Conservation (phyloP, 306 rosid genomes). For the Castanea sativa region DNA sequence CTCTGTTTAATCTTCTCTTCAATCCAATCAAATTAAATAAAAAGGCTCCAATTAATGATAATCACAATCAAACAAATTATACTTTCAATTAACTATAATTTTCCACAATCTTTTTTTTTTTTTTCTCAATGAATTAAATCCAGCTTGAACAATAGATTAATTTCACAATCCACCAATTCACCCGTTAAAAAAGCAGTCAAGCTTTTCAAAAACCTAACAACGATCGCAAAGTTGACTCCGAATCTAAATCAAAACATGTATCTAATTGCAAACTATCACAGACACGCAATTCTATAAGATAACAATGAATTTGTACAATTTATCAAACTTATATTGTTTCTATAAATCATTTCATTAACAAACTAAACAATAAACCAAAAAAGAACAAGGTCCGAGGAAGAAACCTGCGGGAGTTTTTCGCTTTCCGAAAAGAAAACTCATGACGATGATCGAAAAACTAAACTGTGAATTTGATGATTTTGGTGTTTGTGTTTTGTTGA, state of each 20-base stretch:
- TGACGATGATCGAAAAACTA: conserved; percentile 37
- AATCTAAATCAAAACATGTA: background rate
- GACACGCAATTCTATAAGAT: background rate
- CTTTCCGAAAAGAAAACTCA: conserved; percentile 96
- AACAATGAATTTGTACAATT: background rate
- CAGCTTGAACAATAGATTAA: too few species aligned
- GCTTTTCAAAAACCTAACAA: background rate
- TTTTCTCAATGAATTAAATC: too few species aligned
- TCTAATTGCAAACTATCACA: background rate
- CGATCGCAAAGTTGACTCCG: background rate
- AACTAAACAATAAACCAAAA: background rate
- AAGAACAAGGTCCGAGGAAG: background rate
- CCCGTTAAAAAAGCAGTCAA: background rate
- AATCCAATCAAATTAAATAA: too few species aligned
- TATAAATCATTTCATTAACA: background rate
- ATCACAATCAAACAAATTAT: background rate
- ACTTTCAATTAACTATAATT: too few species aligned
- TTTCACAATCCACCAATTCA: background rate
- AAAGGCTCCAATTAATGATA: background rate
- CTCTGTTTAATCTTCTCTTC: too few species aligned
- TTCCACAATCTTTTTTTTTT: too few species aligned
- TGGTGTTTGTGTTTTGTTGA: too few species aligned
- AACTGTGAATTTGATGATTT: background rate
- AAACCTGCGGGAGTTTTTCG: conserved; percentile 93
- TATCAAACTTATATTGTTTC: background rate